Base-by-base conservation (phyloP, 2,329 filamentous ascomycete species). In the Cyphellophora europaea region DNA sequence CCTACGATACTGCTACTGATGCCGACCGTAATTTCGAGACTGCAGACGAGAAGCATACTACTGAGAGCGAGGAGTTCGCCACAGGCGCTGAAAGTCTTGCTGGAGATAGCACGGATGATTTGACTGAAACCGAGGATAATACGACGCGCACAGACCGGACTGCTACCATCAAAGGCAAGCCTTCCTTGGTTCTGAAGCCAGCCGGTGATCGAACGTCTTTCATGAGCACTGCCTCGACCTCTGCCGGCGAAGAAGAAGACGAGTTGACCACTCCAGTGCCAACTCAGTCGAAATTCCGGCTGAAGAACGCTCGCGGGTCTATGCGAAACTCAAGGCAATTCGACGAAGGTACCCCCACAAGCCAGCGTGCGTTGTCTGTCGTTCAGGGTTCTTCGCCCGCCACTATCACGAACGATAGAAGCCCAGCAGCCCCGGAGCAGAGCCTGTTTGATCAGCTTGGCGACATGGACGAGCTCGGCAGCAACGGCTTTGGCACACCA, bases 21-120 rank as follows among this genome's bases (percentile, higher is more conserved):
- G 75, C 73, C 1, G 66, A 68, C 36, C 74, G 78, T 54, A 71
- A 67, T 27, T 82, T 82, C 42, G 77, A 82, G 54, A 82, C 79
- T 28, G 79, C 79, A 15, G 84, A 93, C 51, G 89, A 95, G 58
- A 77, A 77, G 17, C 73, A 73, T 36, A 71, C 65, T 5, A 94
- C 86, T 0, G 88, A 93, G 61, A 93, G 87, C 8, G 89, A 96
- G 48, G 86, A 86, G 44, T 96, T 96, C 74, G 83, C 93, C 56
- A 95, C 89, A 3, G 87, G 84, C n/a, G 75, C 78, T 11, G 91
- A 96, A 54, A 77, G 69, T 42, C 62, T 78, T 44, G 69, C 67
- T 35, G 70, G 70, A 49, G 82, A 85, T 11, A 87, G 79, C 52
- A 82, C 77, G 37, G 85, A 86, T 42, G 82, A 87, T 47, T 66